phyloP scores from a whole-genome alignment of 768 basidiomycete genomes.

The Rhodotorula diobovata region DNA sequence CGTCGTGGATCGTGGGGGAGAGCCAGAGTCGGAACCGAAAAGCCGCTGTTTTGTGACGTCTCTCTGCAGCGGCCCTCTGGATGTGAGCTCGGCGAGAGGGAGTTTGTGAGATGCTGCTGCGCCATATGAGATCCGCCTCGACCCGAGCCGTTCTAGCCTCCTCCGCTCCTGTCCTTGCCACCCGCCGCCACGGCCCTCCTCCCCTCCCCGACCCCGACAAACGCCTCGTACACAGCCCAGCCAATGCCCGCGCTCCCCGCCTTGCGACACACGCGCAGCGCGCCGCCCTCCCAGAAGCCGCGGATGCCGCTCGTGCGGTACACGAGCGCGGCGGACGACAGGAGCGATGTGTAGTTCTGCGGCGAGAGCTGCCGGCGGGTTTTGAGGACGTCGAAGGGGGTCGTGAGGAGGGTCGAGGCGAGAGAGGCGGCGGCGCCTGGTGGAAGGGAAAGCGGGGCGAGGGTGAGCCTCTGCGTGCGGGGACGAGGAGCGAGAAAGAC shows the following conservation, averaged over 20 bases:
- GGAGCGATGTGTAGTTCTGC: slow-evolving; percentile 18
- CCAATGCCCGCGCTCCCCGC: slow-evolving; percentile 38
- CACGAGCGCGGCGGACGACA: slow-evolving; percentile 5
- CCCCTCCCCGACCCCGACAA: slow-evolving; percentile 32
- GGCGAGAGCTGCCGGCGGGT: slow-evolving; percentile 37
- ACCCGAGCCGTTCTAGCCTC: not conserved
- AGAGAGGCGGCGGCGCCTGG: slow-evolving; percentile 36
- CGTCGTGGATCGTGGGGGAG: too few relatives aligned
- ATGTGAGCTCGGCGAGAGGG: too few relatives aligned
- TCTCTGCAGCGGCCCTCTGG: too few relatives aligned
- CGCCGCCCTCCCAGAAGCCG: slow-evolving; percentile 40
- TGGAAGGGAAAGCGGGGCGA: not conserved
- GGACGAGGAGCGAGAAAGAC: not conserved
- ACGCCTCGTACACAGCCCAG: slow-evolving; percentile 39
- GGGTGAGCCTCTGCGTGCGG: not conserved
- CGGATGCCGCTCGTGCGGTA: slow-evolving; percentile 17
- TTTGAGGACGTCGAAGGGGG: slow-evolving; percentile 41
- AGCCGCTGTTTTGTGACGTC: too few relatives aligned
- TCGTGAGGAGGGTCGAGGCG: slow-evolving; percentile 37
- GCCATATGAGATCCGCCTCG: not conserved
- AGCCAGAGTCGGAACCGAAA: too few relatives aligned
- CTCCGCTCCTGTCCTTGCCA: not conserved
- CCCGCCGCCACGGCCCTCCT: not conserved
- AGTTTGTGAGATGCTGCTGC: too few relatives aligned
- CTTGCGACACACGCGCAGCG: slow-evolving; percentile 35